Conservation (phyloP, 805 yeast genomes). For the Pichia manshurica region DNA sequence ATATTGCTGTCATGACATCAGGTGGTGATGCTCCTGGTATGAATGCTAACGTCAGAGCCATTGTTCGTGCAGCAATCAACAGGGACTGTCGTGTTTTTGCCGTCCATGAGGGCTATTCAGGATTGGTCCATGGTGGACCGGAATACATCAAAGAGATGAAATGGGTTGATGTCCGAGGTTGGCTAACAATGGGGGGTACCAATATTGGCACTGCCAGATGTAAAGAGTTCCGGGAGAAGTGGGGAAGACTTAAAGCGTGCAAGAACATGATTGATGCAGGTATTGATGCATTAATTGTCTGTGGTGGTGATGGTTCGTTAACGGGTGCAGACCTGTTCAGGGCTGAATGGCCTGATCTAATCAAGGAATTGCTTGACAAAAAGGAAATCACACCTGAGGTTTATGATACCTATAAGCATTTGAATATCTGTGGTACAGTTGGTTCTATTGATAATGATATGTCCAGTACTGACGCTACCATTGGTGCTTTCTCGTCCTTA, state of each 20-base stretch:
- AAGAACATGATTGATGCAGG: conserved; percentile 63
- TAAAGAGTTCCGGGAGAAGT: conserved; percentile 57
- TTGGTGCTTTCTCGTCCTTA: conserved; percentile 74
- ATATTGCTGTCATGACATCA: conserved; percentile 73
- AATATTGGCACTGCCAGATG: conserved; percentile 76
- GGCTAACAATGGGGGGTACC: conserved; percentile 69
- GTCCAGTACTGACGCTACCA: conserved; percentile 80
- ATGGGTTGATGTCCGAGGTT: conserved; percentile 72
- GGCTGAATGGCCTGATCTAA: conserved; percentile 69
- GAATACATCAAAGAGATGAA: conserved; percentile 52
- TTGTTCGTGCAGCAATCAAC: conserved; percentile 61
- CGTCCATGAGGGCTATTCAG: conserved; percentile 69
- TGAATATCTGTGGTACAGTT: conserved; percentile 69
- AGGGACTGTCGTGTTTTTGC: conserved; percentile 63
- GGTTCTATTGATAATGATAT: conserved; percentile 84
- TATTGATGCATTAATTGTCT: conserved; percentile 71
- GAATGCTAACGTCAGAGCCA: conserved; percentile 73
- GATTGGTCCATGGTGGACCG: conserved; percentile 60
- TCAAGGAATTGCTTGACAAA: conserved; percentile 46
- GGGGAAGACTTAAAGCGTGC: conserved; percentile 60
- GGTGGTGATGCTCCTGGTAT: conserved; percentile 83
- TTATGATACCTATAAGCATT: conserved; percentile 43
- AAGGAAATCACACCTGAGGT: conserved; percentile 43
- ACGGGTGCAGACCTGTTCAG: conserved; percentile 80
- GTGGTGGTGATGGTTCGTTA: conserved; percentile 81